phyloP scores from a whole-genome alignment of 2,329 filamentous ascomycete genomes.

The Paramyrothecium sp. region DNA sequence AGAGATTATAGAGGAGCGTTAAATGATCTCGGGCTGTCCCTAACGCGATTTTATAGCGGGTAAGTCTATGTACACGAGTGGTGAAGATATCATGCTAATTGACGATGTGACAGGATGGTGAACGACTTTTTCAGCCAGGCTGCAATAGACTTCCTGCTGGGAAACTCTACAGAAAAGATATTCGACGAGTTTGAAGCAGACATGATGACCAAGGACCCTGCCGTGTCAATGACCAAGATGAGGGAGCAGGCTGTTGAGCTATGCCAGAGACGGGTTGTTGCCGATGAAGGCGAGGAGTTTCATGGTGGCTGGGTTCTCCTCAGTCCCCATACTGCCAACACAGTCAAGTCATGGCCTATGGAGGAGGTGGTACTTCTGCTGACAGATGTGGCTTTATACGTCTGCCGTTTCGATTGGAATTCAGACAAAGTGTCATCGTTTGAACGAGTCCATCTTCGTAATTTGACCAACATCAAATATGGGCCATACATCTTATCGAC shows the following conservation, averaged over 20 bases:
- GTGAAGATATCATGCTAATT: conserved; percentile 3
- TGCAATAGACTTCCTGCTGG: conserved; percentile 89
- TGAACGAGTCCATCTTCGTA: conserved; percentile 76
- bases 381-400: conserved; percentile 81
- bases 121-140: conserved; percentile 97
- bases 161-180: conserved; percentile 78
- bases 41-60: conserved; percentile 73
- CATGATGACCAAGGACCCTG: conserved; percentile 91
- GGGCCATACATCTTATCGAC: conserved; percentile 92
- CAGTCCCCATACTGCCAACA: conserved; percentile 70
- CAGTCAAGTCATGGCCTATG: conserved; percentile 68
- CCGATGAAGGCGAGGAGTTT: conserved; percentile 79
- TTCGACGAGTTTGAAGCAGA: conserved; percentile 94
- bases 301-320: conserved; percentile 87
- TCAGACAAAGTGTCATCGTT: conserved; percentile 93
- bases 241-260: conserved; percentile 88
- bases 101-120: conserved; percentile 69
- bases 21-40: conserved; percentile 84
- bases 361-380: conserved; percentile 87
- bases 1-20: conserved; percentile 87
- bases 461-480: conserved; percentile 69
- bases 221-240: conserved; percentile 80
- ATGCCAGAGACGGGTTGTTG: conserved; percentile 81
- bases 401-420: conserved; percentile 91
- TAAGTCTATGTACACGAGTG: conserved; percentile 31